phyloP scores from a whole-genome alignment of 2,329 filamentous ascomycete genomes.

The Aotearoamyces nothofagi region DNA sequence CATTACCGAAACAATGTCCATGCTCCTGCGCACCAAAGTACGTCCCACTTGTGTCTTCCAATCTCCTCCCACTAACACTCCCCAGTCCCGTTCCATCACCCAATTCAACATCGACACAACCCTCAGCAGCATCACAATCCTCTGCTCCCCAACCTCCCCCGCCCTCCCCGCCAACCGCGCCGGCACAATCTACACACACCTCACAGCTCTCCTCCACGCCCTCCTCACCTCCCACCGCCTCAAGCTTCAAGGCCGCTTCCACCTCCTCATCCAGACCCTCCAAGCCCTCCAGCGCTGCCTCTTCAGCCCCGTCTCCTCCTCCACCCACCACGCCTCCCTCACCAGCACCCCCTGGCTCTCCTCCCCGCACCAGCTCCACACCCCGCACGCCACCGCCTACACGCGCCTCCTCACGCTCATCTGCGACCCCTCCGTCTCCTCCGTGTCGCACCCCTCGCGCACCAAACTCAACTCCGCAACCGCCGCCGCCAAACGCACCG shows the following conservation, averaged over 20 bases:
- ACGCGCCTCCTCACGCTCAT: slow-evolving; percentile 40
- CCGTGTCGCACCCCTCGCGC: slow-evolving; percentile 28
- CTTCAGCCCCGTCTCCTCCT: slow-evolving; percentile 23
- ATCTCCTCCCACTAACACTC: slow-evolving; percentile 1
- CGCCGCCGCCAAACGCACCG: slow-evolving; percentile 43
- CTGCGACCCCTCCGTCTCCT: slow-evolving; percentile 41
- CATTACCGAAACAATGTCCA: slow-evolving; percentile 15
- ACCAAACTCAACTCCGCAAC: slow-evolving; percentile 41
- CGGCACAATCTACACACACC: slow-evolving; percentile 14
- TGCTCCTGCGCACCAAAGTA: slow-evolving; percentile 19
- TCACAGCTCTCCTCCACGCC: slow-evolving; percentile 36
- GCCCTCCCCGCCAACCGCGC: slow-evolving; percentile 8
- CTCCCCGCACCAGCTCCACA: slow-evolving; percentile 18
- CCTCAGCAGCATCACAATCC: slow-evolving; percentile 16
- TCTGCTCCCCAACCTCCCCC: slow-evolving; percentile 16
- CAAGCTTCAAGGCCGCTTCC: slow-evolving; percentile 46
- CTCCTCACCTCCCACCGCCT: slow-evolving; percentile 44
- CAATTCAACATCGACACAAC: slow-evolving; percentile 20
- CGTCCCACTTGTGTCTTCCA: slow-evolving; percentile 1
- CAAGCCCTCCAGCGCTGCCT: slow-evolving; percentile 40
- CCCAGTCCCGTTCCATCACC: slow-evolving; percentile 13
- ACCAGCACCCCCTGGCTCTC: slow-evolving; percentile 22
- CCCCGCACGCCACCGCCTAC: slow-evolving; percentile 33
- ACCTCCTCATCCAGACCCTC: slow-evolving; percentile 37
- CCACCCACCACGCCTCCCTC: slow-evolving; percentile 10